Evolutionary conservation across 2,329 filamentous ascomycete species (phyloP).

Genomic region (Parafenestella ontariensis): DNA sequence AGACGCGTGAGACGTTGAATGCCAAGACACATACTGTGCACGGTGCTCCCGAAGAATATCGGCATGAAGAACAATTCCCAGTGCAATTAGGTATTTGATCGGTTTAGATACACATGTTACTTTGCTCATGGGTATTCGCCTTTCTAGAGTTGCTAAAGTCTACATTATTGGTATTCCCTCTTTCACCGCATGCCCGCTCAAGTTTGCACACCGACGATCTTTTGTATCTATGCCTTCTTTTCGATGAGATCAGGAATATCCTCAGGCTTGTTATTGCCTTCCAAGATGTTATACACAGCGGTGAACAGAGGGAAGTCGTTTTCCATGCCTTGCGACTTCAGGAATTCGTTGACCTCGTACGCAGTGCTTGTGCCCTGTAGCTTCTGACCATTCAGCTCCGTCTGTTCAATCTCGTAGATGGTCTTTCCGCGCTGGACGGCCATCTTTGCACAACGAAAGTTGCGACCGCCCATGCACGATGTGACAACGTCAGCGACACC

Average conservation of each 20-base stretch:
- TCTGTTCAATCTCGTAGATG: conserved; percentile 86
- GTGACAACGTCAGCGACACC: conserved; percentile 97
- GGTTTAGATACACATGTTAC: not conserved
- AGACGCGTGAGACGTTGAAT: not conserved
- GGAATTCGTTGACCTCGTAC: conserved; percentile 86
- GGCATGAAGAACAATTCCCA: too few species aligned
- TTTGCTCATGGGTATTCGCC: conserved; percentile 1
- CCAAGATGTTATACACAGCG: conserved; percentile 80
- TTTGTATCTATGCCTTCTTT: conserved; percentile 31
- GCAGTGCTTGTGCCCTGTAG: conserved; percentile 94
- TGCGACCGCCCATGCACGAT: conserved; percentile 87
- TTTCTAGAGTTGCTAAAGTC: not conserved
- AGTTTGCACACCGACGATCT: not conserved
- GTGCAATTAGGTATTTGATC: not conserved
- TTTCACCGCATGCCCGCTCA: not conserved
- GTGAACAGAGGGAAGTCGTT: conserved; percentile 91
- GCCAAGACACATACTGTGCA: not conserved
- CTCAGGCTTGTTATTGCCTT: conserved; percentile 76
- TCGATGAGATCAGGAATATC: conserved; percentile 75
- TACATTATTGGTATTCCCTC: not conserved
- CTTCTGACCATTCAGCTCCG: conserved; percentile 95
- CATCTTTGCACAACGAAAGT: conserved; percentile 92
- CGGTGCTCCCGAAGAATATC: not conserved
- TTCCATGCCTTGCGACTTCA: conserved; percentile 79
- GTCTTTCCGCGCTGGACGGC: conserved; percentile 78